Base-by-base conservation (phyloP, 1,139 yeast species). In the Maudiozyma humilis region DNA sequence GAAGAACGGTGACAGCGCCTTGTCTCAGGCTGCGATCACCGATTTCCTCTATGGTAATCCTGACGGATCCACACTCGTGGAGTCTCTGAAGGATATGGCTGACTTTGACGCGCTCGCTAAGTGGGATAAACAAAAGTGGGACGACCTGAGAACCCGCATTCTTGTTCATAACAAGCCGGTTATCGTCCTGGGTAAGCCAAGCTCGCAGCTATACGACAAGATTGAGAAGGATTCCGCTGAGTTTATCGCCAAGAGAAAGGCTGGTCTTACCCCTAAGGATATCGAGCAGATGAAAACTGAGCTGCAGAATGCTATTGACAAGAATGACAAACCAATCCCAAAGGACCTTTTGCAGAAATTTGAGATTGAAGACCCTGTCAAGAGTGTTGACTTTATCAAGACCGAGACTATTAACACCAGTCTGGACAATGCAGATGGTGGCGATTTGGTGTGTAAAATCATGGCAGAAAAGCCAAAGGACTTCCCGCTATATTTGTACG, bases 291-390 rank as follows among this genome's bases (percentile, higher is more conserved):
- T 86, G 35, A 76, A 68, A 8, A 60, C 69, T 19, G 67, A 67
- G 43, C 60, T 91, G 35, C 71, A 78, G 20, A 52, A 60, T 0
- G 97, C 97, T 0, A 82, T 79, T 55, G 68, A 64, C 3, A 70
- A 69, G 40, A 91, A 91, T 60, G 86, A 87, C 57, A 64, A 55
- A 18, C 82, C 85, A 14, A 84, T 93, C 48, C 96, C 98, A 0
- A 73, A 76, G 7, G 72, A 73, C 1, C 66, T 88, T 12, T 60
- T 91, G 36, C 66, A 72, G 1, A 60, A 69, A 30, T 86, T 84
- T 62, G 74, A 74, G 20, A 73, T 76, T 30, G 93, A 95, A 4
- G 87, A 87, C 56, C 88, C 94, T 1, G 68, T 82, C 0, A 74
- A 75, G 38, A 57, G 62, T 44, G 88, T 91, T 45, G 68, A 75